Percentiles rank a stretch among this genome's conserved stretches.
Evolutionary conservation across 2,329 filamentous ascomycete species (phyloP).

Genomic region (Thelonectria rubi): DNA sequence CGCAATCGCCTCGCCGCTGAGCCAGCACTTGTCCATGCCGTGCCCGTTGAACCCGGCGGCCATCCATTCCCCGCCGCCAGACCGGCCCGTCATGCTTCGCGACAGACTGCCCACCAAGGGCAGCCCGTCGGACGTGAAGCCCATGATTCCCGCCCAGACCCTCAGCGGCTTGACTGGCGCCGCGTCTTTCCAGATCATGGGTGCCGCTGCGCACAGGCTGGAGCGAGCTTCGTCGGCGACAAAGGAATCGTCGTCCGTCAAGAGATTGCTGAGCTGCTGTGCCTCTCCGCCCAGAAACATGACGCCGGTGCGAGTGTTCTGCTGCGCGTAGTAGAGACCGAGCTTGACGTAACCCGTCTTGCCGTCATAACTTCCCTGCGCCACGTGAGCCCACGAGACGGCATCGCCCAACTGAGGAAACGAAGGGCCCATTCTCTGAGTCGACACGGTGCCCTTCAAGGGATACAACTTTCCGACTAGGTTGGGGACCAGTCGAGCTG

Average conservation of each 20-base stretch:
- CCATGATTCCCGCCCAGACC: constrained; percentile 60
- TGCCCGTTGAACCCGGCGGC: constrained; percentile 59
- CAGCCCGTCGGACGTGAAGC: constrained; percentile 55
- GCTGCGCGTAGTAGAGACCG: constrained; percentile 40
- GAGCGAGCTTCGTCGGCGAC: constrained; percentile 47
- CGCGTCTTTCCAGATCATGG: constrained; percentile 43
- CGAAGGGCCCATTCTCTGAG: constrained; percentile 50
- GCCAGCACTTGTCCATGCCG: constrained; percentile 62
- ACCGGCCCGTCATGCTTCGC: constrained; percentile 34
- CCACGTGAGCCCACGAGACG: constrained; percentile 58
- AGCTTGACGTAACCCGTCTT: constrained; percentile 52
- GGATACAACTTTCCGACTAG: constrained; percentile 55
- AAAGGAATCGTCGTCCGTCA: constrained; percentile 54
- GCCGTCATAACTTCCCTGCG: constrained; percentile 56
- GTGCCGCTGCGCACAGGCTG: constrained; percentile 50
- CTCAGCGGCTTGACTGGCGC: constrained; percentile 37
- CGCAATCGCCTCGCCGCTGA: constrained; percentile 53
- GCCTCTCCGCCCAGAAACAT: constrained; percentile 64
- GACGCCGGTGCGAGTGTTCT: constrained; percentile 47
- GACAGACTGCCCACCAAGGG: constrained; percentile 59
- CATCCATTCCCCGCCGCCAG: constrained; percentile 53
- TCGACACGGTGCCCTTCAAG: constrained; percentile 57
- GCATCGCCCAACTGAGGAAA: constrained; percentile 41
- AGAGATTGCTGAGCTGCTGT: constrained; percentile 49
- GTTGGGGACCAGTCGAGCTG: constrained; percentile 58